phyloP scores from a whole-genome alignment of 2,329 filamentous ascomycete genomes.

The Teratosphaeria epicoccoides region DNA sequence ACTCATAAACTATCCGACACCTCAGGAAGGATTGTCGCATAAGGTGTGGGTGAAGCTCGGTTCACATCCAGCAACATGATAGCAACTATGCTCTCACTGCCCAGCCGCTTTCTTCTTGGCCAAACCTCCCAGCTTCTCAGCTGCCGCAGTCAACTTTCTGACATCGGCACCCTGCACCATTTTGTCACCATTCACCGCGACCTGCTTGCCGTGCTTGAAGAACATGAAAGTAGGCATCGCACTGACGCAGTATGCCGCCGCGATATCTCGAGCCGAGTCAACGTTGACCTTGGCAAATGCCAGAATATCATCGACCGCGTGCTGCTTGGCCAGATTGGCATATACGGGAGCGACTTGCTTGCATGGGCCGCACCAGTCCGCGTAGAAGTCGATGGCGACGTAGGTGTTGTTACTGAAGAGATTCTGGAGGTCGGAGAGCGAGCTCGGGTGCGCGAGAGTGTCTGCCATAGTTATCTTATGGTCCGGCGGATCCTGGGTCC shows the following conservation, averaged over 20 bases:
- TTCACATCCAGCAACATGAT: no score
- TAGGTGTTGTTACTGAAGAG: constrained; percentile 7
- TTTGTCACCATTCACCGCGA: constrained; percentile 25
- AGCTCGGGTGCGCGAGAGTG: not conserved
- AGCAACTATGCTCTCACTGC: no score
- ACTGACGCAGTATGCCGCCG: constrained; percentile 35
- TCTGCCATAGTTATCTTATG: no score
- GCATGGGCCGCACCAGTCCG: constrained; percentile 42
- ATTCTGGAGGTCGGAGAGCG: not conserved
- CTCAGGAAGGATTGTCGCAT: no score
- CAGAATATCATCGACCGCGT: constrained; percentile 32
- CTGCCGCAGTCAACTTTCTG: constrained; percentile 43
- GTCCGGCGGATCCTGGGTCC: not conserved
- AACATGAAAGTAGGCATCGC: constrained; percentile 76
- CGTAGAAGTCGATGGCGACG: constrained; percentile 8
- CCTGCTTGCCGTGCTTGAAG: constrained; percentile 64
- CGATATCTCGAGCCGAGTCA: constrained; percentile 37
- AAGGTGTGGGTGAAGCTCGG: no score
- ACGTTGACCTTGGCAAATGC: constrained; percentile 44
- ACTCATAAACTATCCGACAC: no score
- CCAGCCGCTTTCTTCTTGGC: constrained; percentile 39
- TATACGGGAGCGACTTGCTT: constrained; percentile 39
- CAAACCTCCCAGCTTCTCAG: constrained; percentile 40
- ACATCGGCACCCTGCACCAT: constrained; percentile 69
- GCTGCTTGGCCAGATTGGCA: constrained; percentile 36